Evolutionary conservation across 2,329 filamentous ascomycete species (phyloP).

Genomic region (Colletotrichum sp.): DNA sequence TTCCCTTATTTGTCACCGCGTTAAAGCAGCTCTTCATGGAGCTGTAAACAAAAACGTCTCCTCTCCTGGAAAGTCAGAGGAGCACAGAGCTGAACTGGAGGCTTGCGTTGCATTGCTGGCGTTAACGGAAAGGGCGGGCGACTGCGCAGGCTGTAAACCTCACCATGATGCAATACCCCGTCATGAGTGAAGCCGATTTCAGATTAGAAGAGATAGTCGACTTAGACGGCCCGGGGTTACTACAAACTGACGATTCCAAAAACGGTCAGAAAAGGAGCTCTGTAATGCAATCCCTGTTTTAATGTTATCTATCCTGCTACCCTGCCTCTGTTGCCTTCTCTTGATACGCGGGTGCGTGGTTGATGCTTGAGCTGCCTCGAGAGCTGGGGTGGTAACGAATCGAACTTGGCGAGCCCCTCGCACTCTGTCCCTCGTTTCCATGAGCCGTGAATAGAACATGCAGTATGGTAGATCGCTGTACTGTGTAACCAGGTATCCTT

Average conservation of each 20-base stretch:
- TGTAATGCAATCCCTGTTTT: not conserved
- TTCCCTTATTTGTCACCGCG: not conserved
- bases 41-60: not conserved
- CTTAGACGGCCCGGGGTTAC: not conserved
- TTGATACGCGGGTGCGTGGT: not conserved
- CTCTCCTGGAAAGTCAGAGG: not conserved
- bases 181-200: not conserved
- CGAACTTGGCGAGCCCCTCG: not conserved
- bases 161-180: not conserved
- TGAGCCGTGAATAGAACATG: not conserved
- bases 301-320: not conserved
- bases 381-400: not conserved
- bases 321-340: not conserved
- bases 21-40: no score
- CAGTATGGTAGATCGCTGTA: not conserved
- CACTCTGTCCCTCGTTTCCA: not conserved
- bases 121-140: not conserved
- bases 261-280: not conserved
- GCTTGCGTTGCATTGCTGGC: constrained; percentile 4
- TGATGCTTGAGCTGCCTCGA: not conserved
- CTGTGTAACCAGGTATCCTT: not conserved
- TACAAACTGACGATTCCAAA: not conserved
- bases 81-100: not conserved
- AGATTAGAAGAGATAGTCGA: not conserved
- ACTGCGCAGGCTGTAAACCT: not conserved